Base-by-base conservation (phyloP, 805 yeast genomes). In the Yarrowia phangngaensis region DNA sequence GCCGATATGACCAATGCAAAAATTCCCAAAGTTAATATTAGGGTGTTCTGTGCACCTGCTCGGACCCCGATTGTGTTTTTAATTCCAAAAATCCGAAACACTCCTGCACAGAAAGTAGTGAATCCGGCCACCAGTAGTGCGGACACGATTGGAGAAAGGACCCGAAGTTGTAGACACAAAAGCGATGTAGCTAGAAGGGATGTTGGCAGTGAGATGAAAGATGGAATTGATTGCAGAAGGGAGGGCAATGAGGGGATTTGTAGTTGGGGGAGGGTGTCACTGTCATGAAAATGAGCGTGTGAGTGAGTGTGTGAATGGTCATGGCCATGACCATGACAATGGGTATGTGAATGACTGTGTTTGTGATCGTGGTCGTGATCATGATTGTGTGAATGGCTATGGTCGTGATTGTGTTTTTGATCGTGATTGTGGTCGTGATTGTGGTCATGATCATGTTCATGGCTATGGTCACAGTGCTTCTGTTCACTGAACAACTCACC, bases 141-240 rank as follows among this genome's bases (percentile, higher is more conserved):
- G 20, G 54, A 47, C 8, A 33, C 26, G 4, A 52, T 19, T 2
- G 56, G 35, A 4, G 43, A 16, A 12, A 31, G 16, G 48, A 34
- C 49, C 22, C 51, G 54, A 6, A 51, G 43, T 8, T 30, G 45
- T 2, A 32, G 17, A n/a, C 53, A 33, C 13, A 60, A 50, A 19
- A 54, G 53, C 23, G 55, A 56, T 2, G 56, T 52, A 3, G 62
- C 61, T 20, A 61, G 53, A 32, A 63, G 32, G 8, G 59, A 57
- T 1, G 65, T 61, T 1, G 66, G 61, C 23, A 63, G 54, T 11
- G 66, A 56, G 9, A 63, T 50, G 20, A 60, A 55, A 4, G 63
- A 57, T 11, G 66, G 65, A n/a, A 62, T 48, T n/a, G 56, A 50
- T 16, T 59, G 58, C n/a, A 62, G 43, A 3, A 38, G 11, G 11